These are phyloP conservation scores for Byssothecium circinans DNA, from an alignment of 2,329 filamentous ascomycete species.

Conservation along the genomic window DNA sequence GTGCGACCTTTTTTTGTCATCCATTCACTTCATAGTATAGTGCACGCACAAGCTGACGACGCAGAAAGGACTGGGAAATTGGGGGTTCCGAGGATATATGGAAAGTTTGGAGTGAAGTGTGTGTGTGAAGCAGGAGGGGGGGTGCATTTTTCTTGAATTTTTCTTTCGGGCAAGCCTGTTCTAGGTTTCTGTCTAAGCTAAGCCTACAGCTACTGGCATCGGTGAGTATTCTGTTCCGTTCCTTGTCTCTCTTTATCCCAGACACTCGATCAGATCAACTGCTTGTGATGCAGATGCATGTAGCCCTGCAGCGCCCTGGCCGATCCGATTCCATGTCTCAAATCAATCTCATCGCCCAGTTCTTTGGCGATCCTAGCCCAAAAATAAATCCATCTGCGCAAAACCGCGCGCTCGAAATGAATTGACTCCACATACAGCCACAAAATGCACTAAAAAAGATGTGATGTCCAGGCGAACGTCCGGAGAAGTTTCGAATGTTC, in stretches of 20 bases:
- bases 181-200: conserved; percentile 15
- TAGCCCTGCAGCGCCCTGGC: conserved; percentile 3
- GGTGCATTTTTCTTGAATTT: too few relatives aligned
- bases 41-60: too few relatives aligned
- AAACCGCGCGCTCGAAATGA: conserved; percentile 6
- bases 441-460: conserved; percentile 2
- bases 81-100: too few relatives aligned
- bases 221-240: too few relatives aligned
- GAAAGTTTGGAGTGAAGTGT: too few relatives aligned
- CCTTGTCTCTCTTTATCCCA: not conserved
- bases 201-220: too few relatives aligned
- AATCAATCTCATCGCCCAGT: not conserved
- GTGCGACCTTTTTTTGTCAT: too few relatives aligned
- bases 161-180: conserved; percentile 14
- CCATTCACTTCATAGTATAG: too few relatives aligned
- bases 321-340: not conserved
- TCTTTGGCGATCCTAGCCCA: not conserved
- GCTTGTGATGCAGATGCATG: not conserved
- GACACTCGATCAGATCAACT: too few relatives aligned
- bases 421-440: not conserved
- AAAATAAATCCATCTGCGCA: conserved; percentile 4
- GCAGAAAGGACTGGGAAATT: too few relatives aligned
- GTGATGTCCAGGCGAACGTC: not conserved
- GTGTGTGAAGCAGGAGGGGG: too few relatives aligned
- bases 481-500: conserved; percentile 1